These are phyloP conservation scores for Didymella segeticola DNA, from an alignment of 2,329 filamentous ascomycete species.

Conservation along the genomic window DNA sequence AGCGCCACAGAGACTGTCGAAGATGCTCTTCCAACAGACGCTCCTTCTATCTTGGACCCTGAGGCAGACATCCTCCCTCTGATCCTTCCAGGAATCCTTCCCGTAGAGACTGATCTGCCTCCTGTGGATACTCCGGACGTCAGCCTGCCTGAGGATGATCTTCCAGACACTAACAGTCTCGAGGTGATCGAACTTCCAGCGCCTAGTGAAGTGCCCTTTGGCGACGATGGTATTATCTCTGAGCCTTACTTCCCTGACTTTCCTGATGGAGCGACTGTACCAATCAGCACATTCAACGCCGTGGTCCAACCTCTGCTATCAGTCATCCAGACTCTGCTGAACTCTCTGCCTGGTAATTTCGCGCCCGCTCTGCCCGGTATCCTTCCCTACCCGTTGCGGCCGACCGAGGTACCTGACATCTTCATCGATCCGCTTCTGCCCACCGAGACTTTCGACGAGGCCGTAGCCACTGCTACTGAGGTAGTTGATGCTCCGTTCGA, in stretches of 20 bases:
- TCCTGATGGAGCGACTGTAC: constrained; percentile 5
- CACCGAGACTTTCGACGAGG: background rate
- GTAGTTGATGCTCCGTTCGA: background rate
- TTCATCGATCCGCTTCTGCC: constrained; percentile 2
- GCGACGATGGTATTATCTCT: background rate
- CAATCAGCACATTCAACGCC: constrained; percentile 11
- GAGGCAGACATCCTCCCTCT: constrained; percentile 4
- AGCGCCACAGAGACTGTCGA: background rate
- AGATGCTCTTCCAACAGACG: background rate
- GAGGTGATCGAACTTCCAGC: constrained; percentile 12
- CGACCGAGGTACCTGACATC: constrained; percentile 1
- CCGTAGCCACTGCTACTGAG: background rate
- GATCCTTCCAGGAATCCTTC: constrained; percentile 2
- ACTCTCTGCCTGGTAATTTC: constrained; percentile 2
- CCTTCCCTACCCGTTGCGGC: constrained; percentile 4
- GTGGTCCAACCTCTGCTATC: constrained; percentile 5
- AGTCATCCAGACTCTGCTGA: constrained; percentile 11
- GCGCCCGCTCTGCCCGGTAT: constrained; percentile 1
- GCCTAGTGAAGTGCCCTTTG: background rate
- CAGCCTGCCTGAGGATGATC: background rate
- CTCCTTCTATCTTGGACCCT: background rate
- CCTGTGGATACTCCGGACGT: background rate
- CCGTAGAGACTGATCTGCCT: constrained; percentile 8
- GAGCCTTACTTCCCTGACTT: constrained; percentile 1
- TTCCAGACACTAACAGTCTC: constrained; percentile 6